Percentiles rank a stretch among this genome's conserved stretches.
These are phyloP conservation scores for Chaetothyriales sp. DNA, from an alignment of 2,329 filamentous ascomycete species.

Conservation along the genomic window DNA sequence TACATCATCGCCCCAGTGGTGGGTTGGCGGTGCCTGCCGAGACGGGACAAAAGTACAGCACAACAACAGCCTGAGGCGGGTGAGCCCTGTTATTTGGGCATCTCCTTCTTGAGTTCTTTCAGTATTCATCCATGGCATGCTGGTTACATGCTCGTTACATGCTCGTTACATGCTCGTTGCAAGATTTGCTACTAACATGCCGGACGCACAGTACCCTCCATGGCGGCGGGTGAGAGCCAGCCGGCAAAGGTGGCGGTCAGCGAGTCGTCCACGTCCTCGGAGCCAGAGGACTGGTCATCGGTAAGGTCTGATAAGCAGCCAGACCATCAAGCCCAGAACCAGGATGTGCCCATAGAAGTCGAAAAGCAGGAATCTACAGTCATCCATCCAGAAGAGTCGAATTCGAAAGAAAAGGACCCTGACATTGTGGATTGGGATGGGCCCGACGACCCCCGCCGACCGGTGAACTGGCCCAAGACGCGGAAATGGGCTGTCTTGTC, in stretches of 20 bases:
- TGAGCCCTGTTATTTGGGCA: no score
- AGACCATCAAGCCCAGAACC: not conserved
- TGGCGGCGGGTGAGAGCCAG: not conserved
- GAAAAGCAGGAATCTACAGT: conserved; percentile 1
- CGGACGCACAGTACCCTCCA: not conserved
- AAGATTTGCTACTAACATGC: not conserved
- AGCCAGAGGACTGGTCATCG: not conserved
- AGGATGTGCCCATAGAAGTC: not conserved
- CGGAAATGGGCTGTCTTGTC: conserved; percentile 24
- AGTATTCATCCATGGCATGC: no score
- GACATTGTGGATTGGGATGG: conserved; percentile 47
- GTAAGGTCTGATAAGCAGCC: not conserved
- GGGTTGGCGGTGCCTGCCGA: not conserved
- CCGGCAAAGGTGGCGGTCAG: not conserved
- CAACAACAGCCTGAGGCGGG: no score
- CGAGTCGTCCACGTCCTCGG: not conserved
- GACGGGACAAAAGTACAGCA: not conserved
- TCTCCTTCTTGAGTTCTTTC: no score
- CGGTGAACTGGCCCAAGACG: conserved; percentile 41
- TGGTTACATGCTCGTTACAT: no score
- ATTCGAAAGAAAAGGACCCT: conserved; percentile 22
- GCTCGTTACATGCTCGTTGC: not conserved
- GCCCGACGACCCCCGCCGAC: conserved; percentile 41
- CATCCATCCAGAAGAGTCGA: conserved; percentile 5
- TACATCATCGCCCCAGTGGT: not conserved